Evolutionary conservation across 1,284 basidiomycete species (phyloP).

Genomic region (Marasmius tenuissimus): DNA sequence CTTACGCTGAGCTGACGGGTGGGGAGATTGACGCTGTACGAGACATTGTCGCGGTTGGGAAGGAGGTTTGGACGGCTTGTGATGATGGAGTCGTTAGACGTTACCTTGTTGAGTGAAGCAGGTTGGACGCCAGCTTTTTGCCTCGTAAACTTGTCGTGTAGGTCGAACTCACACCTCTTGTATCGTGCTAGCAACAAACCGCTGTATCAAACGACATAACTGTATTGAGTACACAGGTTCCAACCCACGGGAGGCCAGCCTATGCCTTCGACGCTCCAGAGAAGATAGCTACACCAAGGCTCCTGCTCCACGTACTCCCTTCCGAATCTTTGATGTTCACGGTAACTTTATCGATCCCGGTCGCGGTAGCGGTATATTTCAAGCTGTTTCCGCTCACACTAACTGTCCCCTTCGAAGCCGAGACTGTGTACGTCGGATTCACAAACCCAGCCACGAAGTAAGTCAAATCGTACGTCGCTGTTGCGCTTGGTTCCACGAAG

Average conservation of each 20-base stretch:
- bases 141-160: too few relatives aligned
- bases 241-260: not conserved
- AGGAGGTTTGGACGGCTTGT: slow-evolving; percentile 56
- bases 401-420: not conserved
- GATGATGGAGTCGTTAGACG: slow-evolving; percentile 58
- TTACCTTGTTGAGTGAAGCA: slow-evolving; percentile 27
- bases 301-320: not conserved
- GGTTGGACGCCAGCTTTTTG: not conserved
- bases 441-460: slow-evolving; percentile 1
- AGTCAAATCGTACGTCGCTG: not conserved
- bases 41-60: slow-evolving; percentile 29
- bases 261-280: not conserved
- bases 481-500: not conserved
- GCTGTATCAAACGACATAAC: too few relatives aligned
- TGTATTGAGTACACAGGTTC: too few relatives aligned
- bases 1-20: slow-evolving; percentile 39
- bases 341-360: not conserved
- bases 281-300: not conserved
- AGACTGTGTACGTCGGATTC: not conserved
- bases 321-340: not conserved
- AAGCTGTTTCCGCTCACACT: not conserved
- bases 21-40: slow-evolving; percentile 51
- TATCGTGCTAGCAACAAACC: too few relatives aligned
- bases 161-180: too few relatives aligned
- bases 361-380: not conserved